phyloP scores from a whole-genome alignment of 176 grass and related monocot genomes.

The Echinochloa phyllopogon region DNA sequence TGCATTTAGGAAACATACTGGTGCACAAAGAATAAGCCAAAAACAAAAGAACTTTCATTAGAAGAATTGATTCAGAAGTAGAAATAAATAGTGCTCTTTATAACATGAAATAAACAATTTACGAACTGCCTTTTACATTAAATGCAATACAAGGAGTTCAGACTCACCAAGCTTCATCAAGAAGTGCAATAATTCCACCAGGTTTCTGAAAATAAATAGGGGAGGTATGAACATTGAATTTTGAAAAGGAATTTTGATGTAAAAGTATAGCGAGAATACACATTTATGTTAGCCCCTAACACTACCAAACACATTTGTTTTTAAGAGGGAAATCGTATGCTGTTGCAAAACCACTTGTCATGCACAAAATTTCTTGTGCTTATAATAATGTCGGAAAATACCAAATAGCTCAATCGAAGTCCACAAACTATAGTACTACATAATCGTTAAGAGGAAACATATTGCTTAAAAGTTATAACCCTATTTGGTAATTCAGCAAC shows the following conservation, averaged over 20 bases:
- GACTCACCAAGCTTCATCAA: slow-evolving; percentile 93
- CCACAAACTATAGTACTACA: slow-evolving; percentile 24
- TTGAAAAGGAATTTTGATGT: slow-evolving; percentile 2
- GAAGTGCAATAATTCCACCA: slow-evolving; percentile 81
- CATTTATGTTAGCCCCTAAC: background rate
- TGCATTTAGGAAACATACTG: slow-evolving; percentile 90
- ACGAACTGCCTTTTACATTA: slow-evolving; percentile 14
- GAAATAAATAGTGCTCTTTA: slow-evolving; percentile 38
- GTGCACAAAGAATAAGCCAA: slow-evolving; percentile 31
- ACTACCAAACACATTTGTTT: background rate
- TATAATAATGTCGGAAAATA: slow-evolving; percentile 11
- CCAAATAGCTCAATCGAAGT: background rate
- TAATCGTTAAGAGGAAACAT: slow-evolving; percentile 2
- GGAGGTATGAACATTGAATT: slow-evolving; percentile 24
- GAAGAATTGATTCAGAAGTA: slow-evolving; percentile 26
- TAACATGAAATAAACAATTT: slow-evolving; percentile 38
- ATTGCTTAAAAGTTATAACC: slow-evolving; percentile 2
- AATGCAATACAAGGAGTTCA: slow-evolving; percentile 36
- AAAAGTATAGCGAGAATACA: background rate
- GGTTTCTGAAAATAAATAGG: slow-evolving; percentile 75
- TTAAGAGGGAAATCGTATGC: background rate
- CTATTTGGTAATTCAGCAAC: slow-evolving; percentile 26
- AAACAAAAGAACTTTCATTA: slow-evolving; percentile 38
- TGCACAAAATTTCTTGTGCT: slow-evolving; percentile 22
- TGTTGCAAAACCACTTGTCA: slow-evolving; percentile 11